Evolutionary conservation across 768 basidiomycete species (phyloP).

Genomic region (Collybia sp.): DNA sequence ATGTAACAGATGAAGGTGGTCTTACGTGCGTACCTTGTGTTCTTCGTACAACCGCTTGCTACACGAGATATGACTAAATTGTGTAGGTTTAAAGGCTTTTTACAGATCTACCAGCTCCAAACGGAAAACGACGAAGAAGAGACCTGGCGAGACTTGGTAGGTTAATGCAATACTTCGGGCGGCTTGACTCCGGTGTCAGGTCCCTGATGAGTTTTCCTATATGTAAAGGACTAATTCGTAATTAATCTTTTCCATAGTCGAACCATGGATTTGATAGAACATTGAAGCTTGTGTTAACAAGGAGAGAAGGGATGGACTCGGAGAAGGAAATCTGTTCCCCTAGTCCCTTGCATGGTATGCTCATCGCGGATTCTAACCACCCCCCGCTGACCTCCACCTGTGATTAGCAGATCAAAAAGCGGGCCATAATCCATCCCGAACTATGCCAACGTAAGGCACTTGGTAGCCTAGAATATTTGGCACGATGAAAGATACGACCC

Average conservation of each 20-base stretch:
- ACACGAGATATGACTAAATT: neutral
- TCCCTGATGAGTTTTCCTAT: conserved; percentile 7
- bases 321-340: conserved; percentile 6
- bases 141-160: conserved; percentile 78
- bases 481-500: too few relatives aligned
- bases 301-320: conserved; percentile 45
- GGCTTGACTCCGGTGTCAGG: neutral
- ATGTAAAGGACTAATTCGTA: too few relatives aligned
- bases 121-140: conserved; percentile 82
- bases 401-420: too few relatives aligned
- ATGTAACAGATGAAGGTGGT: conserved; percentile 65
- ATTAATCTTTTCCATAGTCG: conserved; percentile 32
- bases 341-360: neutral
- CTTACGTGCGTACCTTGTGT: conserved; percentile 53
- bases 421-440: too few relatives aligned
- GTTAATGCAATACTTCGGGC: conserved; percentile 13
- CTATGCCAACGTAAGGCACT: too few relatives aligned
- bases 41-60: neutral
- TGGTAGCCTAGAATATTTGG: too few relatives aligned
- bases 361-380: too few relatives aligned
- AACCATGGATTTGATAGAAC: conserved; percentile 74
- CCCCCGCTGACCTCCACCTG: too few relatives aligned
- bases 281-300: conserved; percentile 50
- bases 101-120: conserved; percentile 83
- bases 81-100: conserved; percentile 68